Base-by-base conservation (phyloP, 495 filamentous ascomycete species). In the Podospora conica region DNA sequence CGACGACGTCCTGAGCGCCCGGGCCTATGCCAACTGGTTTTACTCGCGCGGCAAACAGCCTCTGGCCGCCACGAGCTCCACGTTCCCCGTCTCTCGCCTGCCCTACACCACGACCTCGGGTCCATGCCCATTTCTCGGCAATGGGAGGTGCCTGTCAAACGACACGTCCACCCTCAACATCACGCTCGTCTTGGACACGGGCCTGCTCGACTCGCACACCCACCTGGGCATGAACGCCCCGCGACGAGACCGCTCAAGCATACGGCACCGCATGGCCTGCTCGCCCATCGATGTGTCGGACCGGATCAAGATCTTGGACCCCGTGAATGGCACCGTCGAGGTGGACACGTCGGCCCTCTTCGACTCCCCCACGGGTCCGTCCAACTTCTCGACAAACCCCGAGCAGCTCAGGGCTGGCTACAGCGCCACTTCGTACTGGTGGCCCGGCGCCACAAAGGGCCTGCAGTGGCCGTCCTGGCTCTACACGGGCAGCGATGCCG, bases 191-290 rank as follows among this genome's bases (percentile, higher is more conserved):
- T 22, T 65, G 9, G 63, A 65, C 24, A 65, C 63, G 0, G 63
- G 63, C 3, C 21, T 65, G 9, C n/a, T 65, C 21, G 55, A 65
- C 55, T 65, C 63, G 15, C 63, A 65, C 31, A 9, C 48, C 31
- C 63, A 65, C 28, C 63, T 65, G 10, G 63, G 63, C 1, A 65
- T 65, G n/a, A 65, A 65, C 63, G 63, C 63, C 21, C 63, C 55
- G 55, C 54, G 27, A 10, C 25, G n/a, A 2, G 63, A 65, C 31
- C 63, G 63, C 27, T 65, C 63, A 15, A 48, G 24, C 48, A 25
- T 65, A 18, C 33, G 63, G 12, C 54, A 59, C 63, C 55, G 54
- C 55, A 65, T 65, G 54, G 55, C 55, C 22, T 65, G 63, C 48
- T 58, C 63, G 18, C 63, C 63, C 18, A 65, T 65, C 31, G 28